These are phyloP conservation scores for Cadophora luteo-olivacea DNA, from an alignment of 2,329 filamentous ascomycete species.

Conservation along the genomic window DNA sequence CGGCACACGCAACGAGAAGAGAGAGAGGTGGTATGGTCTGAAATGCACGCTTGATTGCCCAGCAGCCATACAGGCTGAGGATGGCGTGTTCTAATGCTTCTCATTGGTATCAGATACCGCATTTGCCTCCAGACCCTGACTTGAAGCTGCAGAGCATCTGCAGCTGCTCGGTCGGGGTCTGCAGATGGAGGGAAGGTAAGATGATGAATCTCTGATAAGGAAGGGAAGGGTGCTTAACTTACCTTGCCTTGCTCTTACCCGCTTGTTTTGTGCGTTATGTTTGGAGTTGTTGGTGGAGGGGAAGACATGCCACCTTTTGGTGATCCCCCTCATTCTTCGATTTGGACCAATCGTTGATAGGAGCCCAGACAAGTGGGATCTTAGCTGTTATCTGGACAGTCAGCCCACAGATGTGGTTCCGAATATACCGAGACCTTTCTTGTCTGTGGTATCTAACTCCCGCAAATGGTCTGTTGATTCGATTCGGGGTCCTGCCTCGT, in stretches of 20 bases:
- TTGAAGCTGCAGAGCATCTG: not conserved
- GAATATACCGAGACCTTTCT: constrained; percentile 3
- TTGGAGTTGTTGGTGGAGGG: not conserved
- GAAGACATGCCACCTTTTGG: not conserved
- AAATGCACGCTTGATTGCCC: not conserved
- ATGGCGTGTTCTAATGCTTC: constrained; percentile 1
- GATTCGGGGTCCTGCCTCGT: not conserved
- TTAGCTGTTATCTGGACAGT: not conserved
- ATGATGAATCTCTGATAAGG: not conserved
- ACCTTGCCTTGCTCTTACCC: not conserved
- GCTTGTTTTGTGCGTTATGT: not conserved
- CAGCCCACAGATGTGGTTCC: constrained; percentile 3
- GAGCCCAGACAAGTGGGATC: not conserved
- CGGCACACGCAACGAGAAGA: not conserved
- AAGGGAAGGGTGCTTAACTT: not conserved
- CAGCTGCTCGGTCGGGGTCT: not conserved
- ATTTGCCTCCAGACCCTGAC: not conserved
- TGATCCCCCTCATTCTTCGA: not conserved
- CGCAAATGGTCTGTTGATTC: not conserved
- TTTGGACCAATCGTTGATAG: not conserved
- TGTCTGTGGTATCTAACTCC: not conserved
- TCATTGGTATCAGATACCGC: not conserved
- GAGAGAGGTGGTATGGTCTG: too few species aligned
- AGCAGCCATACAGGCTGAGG: constrained; percentile 2
- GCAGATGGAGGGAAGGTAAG: not conserved